Conservation (phyloP, 2,329 filamentous ascomycete genomes). For the Sclerotinia minor region DNA sequence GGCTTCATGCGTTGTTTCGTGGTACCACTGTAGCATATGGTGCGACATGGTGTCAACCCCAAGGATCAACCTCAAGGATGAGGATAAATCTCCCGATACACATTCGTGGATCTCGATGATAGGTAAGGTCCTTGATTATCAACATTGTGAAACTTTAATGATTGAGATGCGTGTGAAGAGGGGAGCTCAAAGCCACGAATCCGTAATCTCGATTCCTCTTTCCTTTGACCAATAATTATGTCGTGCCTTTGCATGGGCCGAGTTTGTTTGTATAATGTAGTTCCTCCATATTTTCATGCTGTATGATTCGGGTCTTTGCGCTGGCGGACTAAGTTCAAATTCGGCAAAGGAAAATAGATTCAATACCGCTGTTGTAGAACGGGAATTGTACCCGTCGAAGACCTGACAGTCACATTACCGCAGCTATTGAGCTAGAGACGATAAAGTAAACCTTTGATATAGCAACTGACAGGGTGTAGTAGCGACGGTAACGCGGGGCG, state of each 20-base stretch:
- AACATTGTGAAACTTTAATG: conserved; percentile 7
- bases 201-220: conserved; percentile 2
- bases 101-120: conserved; percentile 24
- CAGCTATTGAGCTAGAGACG: neutral
- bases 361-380: conserved; percentile 17
- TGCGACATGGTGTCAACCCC: conserved; percentile 15
- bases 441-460: conserved; percentile 6
- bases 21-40: conserved; percentile 7
- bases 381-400: conserved; percentile 10
- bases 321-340: conserved; percentile 7
- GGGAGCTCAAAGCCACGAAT: neutral
- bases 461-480: neutral
- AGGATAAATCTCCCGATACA: conserved; percentile 1
- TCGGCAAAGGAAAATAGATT: conserved; percentile 20
- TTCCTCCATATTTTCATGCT: conserved; percentile 20
- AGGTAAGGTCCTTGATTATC: conserved; percentile 8
- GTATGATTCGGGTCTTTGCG: conserved; percentile 21
- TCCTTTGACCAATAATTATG: conserved; percentile 17
- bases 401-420: conserved; percentile 20
- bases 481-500: conserved; percentile 11
- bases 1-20: conserved; percentile 21
- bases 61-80: conserved; percentile 11
- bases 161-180: conserved; percentile 5
- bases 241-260: conserved; percentile 8
- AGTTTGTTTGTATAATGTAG: conserved; percentile 17